Base-by-base conservation (phyloP, 768 basidiomycete species). In the Trametes punicea region DNA sequence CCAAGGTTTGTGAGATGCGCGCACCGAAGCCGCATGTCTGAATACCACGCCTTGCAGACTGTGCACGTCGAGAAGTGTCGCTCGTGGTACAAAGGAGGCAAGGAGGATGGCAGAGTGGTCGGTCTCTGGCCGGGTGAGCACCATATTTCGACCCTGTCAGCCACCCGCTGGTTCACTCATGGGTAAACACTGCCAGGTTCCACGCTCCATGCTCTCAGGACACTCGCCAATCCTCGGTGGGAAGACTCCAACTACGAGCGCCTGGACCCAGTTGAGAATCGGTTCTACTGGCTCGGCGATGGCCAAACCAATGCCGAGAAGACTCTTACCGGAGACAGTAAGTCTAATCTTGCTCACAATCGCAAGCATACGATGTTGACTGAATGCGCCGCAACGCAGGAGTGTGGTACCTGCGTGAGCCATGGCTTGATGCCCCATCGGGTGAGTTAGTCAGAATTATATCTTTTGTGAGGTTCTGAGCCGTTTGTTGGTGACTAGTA, bases 111-210 rank as follows among this genome's bases (percentile, higher is more conserved):
- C 3, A 74, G 79, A 3, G 71, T 85, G 8, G 75, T 75, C 18
- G 81, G 74, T 1, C 69, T 85, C 8, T 85, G 81, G 81, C 83
- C 83, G 15, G n/a, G n/a, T n/a, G n/a, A n/a, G n/a, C n/a, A n/a
- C n/a, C n/a, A n/a, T n/a, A n/a, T n/a, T n/a, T n/a, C n/a, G n/a
- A n/a, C n/a, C n/a, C n/a, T n/a, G n/a, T n/a, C n/a, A n/a, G n/a
- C n/a, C n/a, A n/a, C n/a, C n/a, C n/a, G n/a, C n/a, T n/a, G n/a
- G n/a, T n/a, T n/a, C n/a, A n/a, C n/a, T n/a, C n/a, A n/a, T n/a
- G n/a, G n/a, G n/a, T n/a, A n/a, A n/a, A n/a, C n/a, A n/a, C n/a
- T n/a, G n/a, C n/a, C n/a, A n/a, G 78, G 81, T 9, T 81, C 80
- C 0, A 72, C 74, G 29, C 62, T 80, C 15, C 81, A 81, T 51